These are phyloP conservation scores for Hymenoscyphus fructigenus DNA, from an alignment of 2,329 filamentous ascomycete genomes.

Conservation along the genomic window DNA sequence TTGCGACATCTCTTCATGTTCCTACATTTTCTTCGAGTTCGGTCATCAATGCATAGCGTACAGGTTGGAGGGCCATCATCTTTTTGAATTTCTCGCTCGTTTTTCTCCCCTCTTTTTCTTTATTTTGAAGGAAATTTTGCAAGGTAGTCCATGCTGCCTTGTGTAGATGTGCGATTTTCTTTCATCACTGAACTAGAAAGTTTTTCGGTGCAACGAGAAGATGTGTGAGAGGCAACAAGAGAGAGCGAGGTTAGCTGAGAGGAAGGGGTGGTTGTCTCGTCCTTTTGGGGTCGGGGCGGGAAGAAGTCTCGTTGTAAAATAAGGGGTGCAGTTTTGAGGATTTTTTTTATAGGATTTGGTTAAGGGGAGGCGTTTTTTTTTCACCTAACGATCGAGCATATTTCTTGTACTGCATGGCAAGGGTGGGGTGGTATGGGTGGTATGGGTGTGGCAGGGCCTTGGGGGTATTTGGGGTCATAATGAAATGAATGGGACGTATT, in stretches of 20 bases:
- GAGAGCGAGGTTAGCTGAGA: no score
- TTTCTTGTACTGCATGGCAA: no score
- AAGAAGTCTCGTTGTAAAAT: slow-evolving; percentile 18
- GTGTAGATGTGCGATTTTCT: not conserved
- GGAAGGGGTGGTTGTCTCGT: not conserved
- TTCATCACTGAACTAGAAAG: not conserved
- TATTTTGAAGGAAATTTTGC: slow-evolving; percentile 3
- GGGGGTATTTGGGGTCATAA: no score
- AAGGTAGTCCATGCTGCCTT: slow-evolving; percentile 14
- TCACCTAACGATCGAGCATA: not conserved
- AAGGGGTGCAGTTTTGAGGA: no score
- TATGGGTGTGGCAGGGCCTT: no score
- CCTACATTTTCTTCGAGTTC: slow-evolving; percentile 5
- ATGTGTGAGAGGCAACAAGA: not conserved
- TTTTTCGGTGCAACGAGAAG: slow-evolving; percentile 12
- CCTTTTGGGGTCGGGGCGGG: not conserved
- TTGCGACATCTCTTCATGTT: slow-evolving; percentile 10
- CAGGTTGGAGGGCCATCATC: slow-evolving; percentile 23
- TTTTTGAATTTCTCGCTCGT: slow-evolving; percentile 1
- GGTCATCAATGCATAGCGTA: slow-evolving; percentile 29
- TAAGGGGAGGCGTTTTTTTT: slow-evolving; percentile 11
- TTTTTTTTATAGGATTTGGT: slow-evolving; percentile 10
- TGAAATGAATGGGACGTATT: no score
- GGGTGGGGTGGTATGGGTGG: no score
- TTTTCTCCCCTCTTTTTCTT: slow-evolving; percentile 9